Percentiles rank a stretch among this genome's conserved stretches.
Evolutionary conservation across 495 filamentous ascomycete species (phyloP).

Genomic region (Penicillium steckii): DNA sequence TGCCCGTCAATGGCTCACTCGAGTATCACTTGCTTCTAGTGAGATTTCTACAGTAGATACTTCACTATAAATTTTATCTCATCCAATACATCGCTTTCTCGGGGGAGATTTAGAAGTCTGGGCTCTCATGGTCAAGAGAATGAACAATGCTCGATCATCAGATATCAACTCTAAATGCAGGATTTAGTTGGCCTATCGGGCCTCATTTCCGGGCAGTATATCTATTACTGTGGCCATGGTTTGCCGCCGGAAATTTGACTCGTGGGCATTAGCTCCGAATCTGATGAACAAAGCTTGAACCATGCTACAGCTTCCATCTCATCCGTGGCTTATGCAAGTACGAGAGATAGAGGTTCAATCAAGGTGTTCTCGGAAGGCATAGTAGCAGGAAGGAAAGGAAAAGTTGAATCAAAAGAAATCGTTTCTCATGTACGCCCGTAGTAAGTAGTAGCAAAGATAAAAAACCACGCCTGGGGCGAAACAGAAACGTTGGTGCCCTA

Average conservation of each 20-base stretch:
- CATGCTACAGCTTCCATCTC: background rate
- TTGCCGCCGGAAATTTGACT: constrained; percentile 13
- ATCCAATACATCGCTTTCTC: too few relatives aligned
- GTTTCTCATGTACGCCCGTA: background rate
- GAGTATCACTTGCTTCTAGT: background rate
- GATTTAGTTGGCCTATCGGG: background rate
- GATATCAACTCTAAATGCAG: background rate
- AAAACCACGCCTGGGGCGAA: background rate
- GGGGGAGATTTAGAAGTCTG: too few relatives aligned
- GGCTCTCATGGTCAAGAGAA: too few relatives aligned
- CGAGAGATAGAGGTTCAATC: background rate
- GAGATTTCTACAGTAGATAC: too few relatives aligned
- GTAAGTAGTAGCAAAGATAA: background rate
- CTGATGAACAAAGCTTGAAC: background rate
- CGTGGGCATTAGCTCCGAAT: constrained; percentile 20
- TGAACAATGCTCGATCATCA: background rate
- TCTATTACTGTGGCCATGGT: background rate
- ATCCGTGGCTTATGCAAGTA: constrained; percentile 1
- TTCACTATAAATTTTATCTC: too few relatives aligned
- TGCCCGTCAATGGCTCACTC: background rate
- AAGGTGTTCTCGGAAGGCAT: background rate
- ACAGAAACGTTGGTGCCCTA: background rate
- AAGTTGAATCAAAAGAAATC: constrained; percentile 4
- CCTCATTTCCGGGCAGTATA: constrained; percentile 6
- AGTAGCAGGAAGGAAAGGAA: background rate